These are phyloP conservation scores for Talaromyces verruculosus DNA, from an alignment of 2,329 filamentous ascomycete species.

Conservation along the genomic window DNA sequence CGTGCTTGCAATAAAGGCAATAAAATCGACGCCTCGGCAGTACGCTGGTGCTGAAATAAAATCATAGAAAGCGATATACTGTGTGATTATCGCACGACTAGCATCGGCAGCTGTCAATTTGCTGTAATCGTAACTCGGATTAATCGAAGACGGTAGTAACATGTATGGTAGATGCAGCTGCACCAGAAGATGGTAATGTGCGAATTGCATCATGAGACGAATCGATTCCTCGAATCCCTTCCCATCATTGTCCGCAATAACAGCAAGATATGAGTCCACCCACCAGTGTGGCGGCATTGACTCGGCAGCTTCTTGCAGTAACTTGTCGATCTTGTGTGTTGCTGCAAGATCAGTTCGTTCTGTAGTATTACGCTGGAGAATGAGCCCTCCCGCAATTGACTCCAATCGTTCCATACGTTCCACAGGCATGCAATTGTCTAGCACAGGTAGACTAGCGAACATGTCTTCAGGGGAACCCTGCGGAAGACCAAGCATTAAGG, in stretches of 20 bases:
- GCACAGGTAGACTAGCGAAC: constrained; percentile 49
- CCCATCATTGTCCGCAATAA: not conserved
- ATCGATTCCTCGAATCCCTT: not conserved
- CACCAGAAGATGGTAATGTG: constrained; percentile 14
- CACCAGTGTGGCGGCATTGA: constrained; percentile 14
- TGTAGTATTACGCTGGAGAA: constrained; percentile 50
- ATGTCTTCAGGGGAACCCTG: constrained; percentile 32
- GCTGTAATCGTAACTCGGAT: constrained; percentile 49
- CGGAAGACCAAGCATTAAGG: constrained; percentile 45
- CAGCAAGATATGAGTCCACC: not conserved
- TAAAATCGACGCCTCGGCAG: constrained; percentile 31
- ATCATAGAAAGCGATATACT: constrained; percentile 50
- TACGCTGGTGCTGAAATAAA: constrained; percentile 28
- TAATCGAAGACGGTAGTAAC: constrained; percentile 26
- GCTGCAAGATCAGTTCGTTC: constrained; percentile 1
- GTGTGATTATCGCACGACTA: constrained; percentile 52
- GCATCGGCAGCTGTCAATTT: constrained; percentile 53
- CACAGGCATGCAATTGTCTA: constrained; percentile 35
- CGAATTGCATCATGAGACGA: constrained; percentile 14
- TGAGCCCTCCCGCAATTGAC: constrained; percentile 44
- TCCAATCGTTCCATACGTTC: constrained; percentile 51
- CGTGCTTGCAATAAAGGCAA: constrained; percentile 30
- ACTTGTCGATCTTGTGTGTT: not conserved
- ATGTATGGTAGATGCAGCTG: constrained; percentile 17
- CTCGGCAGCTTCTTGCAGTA: constrained; percentile 3